A percentile compares a stretch with the other conserved stretches of the same genome.
Conservation (phyloP, 768 basidiomycete species). For the Lyophyllum decastes region DNA sequence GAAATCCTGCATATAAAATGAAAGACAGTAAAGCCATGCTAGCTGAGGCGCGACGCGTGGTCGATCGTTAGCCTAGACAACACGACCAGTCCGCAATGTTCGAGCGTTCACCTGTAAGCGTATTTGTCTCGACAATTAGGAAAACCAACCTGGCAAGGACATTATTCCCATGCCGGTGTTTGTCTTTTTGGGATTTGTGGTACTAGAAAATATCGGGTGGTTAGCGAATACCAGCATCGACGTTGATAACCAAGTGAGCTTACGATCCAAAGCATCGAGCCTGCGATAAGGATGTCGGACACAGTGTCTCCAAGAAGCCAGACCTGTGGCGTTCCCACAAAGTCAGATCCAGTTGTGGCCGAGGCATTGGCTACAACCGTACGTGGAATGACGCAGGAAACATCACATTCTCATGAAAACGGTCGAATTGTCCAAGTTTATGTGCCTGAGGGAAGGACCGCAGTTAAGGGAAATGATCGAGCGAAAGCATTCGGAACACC, state of each 20-base stretch:
- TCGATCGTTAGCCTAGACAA: too few species aligned
- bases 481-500: background rate
- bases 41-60: background rate
- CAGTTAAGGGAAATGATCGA: background rate
- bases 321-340: background rate
- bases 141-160: background rate
- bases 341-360: background rate
- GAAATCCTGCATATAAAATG: background rate
- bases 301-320: background rate
- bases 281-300: background rate
- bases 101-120: background rate
- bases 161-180: background rate
- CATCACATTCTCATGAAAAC: background rate
- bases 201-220: background rate
- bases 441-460: background rate
- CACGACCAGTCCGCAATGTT: too few species aligned
- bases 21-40: background rate
- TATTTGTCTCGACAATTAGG: background rate
- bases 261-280: background rate
- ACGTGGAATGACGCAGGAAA: background rate
- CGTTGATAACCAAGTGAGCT: background rate
- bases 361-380: background rate
- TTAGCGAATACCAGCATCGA: background rate
- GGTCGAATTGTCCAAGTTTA: background rate
- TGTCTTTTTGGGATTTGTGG: background rate